These are phyloP conservation scores for Trichoderma harzianum DNA, from an alignment of 2,329 filamentous ascomycete species.

Conservation along the genomic window DNA sequence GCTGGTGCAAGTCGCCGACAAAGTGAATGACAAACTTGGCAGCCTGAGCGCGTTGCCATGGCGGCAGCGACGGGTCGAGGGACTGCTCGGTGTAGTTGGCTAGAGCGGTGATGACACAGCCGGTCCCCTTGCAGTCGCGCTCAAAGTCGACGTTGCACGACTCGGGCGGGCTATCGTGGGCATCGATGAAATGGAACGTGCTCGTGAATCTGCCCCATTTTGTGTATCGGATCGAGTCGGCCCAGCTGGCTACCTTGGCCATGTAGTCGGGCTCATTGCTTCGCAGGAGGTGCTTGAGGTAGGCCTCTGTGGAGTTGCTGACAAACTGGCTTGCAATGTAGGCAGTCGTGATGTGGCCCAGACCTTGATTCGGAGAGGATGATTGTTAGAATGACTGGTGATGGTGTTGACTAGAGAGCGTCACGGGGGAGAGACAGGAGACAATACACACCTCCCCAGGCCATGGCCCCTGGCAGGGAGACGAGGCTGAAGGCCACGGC, in stretches of 20 bases:
- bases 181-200: slow-evolving; percentile 67
- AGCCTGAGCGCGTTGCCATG: slow-evolving; percentile 52
- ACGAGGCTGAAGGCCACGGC: slow-evolving; percentile 31
- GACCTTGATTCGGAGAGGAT: slow-evolving; percentile 37
- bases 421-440: not conserved
- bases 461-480: slow-evolving; percentile 34
- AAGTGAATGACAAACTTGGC: slow-evolving; percentile 68
- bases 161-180: slow-evolving; percentile 58
- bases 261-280: slow-evolving; percentile 56
- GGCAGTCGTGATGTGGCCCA: slow-evolving; percentile 64
- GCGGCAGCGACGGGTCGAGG: slow-evolving; percentile 43
- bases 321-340: slow-evolving; percentile 62
- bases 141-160: slow-evolving; percentile 55
- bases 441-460: slow-evolving; percentile 42
- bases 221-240: slow-evolving; percentile 63
- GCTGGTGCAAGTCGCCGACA: slow-evolving; percentile 67
- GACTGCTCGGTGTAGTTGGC: slow-evolving; percentile 59
- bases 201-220: slow-evolving; percentile 59
- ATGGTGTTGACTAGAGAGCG: not conserved
- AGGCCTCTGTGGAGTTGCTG: slow-evolving; percentile 50
- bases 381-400: not conserved
- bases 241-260: slow-evolving; percentile 63
- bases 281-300: slow-evolving; percentile 56
- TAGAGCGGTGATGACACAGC: slow-evolving; percentile 61
- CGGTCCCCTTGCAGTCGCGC: slow-evolving; percentile 59